phyloP scores from a whole-genome alignment of 352 stramenopile species.

The Phytophthora vignae region DNA sequence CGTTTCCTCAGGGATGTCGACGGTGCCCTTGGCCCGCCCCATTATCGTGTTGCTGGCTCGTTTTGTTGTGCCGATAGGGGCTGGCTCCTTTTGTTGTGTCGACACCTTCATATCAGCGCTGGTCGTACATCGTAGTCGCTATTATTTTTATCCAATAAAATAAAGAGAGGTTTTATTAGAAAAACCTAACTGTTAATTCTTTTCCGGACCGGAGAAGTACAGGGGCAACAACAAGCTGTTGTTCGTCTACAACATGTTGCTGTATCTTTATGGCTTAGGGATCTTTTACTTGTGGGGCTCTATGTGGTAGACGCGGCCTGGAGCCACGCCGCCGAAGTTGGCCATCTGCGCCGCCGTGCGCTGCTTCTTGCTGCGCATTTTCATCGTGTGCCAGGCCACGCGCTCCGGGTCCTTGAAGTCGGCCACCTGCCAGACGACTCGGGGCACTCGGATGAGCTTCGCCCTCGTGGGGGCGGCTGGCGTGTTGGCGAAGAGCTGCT shows the following conservation, averaged over 20 bases:
- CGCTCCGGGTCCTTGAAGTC: conserved; percentile 69
- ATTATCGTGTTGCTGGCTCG: too few species aligned
- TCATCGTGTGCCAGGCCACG: conserved; percentile 91
- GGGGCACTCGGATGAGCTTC: conserved; percentile 81
- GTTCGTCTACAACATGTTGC: neutral
- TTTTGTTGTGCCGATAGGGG: too few species aligned
- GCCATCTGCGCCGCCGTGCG: conserved; percentile 80
- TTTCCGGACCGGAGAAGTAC: too few species aligned
- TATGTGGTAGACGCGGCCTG: conserved; percentile 52
- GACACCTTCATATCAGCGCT: too few species aligned
- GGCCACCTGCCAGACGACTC: conserved; percentile 82
- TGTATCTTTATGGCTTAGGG: neutral
- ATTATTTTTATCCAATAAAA: too few species aligned
- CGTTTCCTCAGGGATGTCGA: too few species aligned
- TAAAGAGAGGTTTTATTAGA: too few species aligned
- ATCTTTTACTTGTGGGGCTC: conserved; percentile 11
- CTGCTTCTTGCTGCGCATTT: conserved; percentile 94
- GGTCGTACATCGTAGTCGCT: too few species aligned
- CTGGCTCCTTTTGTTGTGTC: too few species aligned
- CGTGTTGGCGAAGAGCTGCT: conserved; percentile 72
- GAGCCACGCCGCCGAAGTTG: conserved; percentile 49
- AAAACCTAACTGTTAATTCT: too few species aligned
- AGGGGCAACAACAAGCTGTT: neutral
- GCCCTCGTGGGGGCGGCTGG: conserved; percentile 45
- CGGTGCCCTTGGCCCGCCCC: too few species aligned